Evolutionary conservation across 2,329 filamentous ascomycete genomes (phyloP).

Genomic region (Aspergillus pseudotamarii): DNA sequence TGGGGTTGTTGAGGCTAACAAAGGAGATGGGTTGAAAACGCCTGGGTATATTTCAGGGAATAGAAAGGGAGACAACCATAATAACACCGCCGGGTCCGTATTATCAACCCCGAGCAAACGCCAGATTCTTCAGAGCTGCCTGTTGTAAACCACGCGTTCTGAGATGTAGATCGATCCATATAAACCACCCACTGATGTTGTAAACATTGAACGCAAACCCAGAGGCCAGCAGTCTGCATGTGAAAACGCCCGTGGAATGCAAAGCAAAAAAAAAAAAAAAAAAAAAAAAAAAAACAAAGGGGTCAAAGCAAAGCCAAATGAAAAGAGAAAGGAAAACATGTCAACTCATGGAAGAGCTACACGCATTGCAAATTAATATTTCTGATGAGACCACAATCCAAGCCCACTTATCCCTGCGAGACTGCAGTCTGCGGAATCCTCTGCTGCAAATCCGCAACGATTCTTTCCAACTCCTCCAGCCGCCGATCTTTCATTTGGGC

Average conservation of each 20-base stretch:
- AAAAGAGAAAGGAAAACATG: slow-evolving; percentile 10
- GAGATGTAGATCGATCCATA: slow-evolving; percentile 27
- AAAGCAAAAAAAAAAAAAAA: slow-evolving; percentile 22
- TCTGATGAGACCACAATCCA: slow-evolving; percentile 10
- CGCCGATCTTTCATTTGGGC: slow-evolving; percentile 59
- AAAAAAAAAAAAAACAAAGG: slow-evolving; percentile 14
- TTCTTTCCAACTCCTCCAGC: slow-evolving; percentile 44
- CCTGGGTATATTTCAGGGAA: slow-evolving; percentile 40
- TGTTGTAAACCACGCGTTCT: slow-evolving; percentile 23
- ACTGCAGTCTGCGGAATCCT: slow-evolving; percentile 35
- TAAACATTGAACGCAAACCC: slow-evolving; percentile 19
- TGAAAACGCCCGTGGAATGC: slow-evolving; percentile 39
- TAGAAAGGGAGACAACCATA: slow-evolving; percentile 28
- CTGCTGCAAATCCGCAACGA: slow-evolving; percentile 41
- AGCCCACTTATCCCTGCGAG: slow-evolving; percentile 20
- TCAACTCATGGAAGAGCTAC: slow-evolving; percentile 15
- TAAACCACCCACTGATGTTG: slow-evolving; percentile 26
- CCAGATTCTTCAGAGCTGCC: slow-evolving; percentile 31
- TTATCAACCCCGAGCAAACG: slow-evolving; percentile 35
- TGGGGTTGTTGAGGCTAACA: slow-evolving; percentile 8
- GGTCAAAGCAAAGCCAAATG: slow-evolving; percentile 5
- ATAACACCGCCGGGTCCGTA: slow-evolving; percentile 37
- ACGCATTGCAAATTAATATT: background rate
- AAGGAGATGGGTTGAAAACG: slow-evolving; percentile 25
- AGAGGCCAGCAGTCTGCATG: slow-evolving; percentile 25